Base-by-base conservation (phyloP, 2,329 filamentous ascomycete genomes). In the Botrytis cinerea region DNA sequence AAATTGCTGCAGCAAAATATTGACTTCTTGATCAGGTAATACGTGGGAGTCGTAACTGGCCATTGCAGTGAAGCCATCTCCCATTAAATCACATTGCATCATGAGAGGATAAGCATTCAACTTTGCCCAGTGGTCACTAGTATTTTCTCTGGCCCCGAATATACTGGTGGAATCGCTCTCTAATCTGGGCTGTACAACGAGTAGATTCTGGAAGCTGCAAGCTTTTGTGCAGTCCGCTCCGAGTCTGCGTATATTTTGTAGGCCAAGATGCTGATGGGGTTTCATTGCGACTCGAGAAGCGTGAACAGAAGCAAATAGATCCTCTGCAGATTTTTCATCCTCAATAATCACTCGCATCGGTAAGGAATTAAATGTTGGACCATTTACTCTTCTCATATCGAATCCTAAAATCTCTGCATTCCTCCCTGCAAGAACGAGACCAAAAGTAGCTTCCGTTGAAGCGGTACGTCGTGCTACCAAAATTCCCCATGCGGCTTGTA, bases 401-500 rank as follows among this genome's bases (percentile, higher is more conserved):
- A 85, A 81, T 12, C 81, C 82, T 14, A 77, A 72, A 4, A 85
- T 60, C 2, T 82, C 77, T 43, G 82, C 80, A 2, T 82, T 82
- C 40, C 84, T 81, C n/a, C 84, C 84, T 8, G 83, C 82, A 14
- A 85, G 78, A 0, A 83, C 84, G 75, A 83, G 82, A 4, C 84
- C 84, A 73, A 85, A 85, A 9, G 83, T 78, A 40, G 85, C 81
- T 74, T 85, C 83, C 16, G 81, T 73, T 16, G 81, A 78, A 2
- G 80, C 80, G 57, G 83, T 80, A 72, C 84, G 84, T 8, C 81
- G 73, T 2, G 81, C 81, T 2, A 82, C 77, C 1, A 84, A 78
- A 7, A 85, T 75, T 4, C 82, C 82, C 84, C 84, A 85, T 2
- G 83, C 83, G 51, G 76, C 75, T 20, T 76, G 75, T 70, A 78